phyloP scores from a whole-genome alignment of 2,329 filamentous ascomycete species.

The Ceratocystis diversiconidia region DNA sequence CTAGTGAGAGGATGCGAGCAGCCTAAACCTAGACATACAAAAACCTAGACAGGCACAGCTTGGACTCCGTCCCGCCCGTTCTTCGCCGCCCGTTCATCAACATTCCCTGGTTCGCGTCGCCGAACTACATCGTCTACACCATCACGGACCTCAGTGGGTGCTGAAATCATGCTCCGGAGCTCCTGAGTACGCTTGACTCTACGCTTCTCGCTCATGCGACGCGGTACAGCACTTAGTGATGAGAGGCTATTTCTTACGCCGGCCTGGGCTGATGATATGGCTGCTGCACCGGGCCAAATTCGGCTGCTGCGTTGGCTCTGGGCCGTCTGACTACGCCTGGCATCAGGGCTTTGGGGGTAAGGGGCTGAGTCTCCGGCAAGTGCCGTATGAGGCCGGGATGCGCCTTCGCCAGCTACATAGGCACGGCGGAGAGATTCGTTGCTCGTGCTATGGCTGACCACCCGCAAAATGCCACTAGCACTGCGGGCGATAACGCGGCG shows the following conservation, averaged over 20 bases:
- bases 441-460: constrained; percentile 41
- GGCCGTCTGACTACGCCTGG: constrained; percentile 17
- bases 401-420: constrained; percentile 16
- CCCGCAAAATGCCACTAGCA: constrained; percentile 44
- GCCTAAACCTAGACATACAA: background rate
- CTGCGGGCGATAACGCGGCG: constrained; percentile 45
- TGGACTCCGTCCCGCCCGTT: constrained; percentile 22
- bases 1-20: background rate
- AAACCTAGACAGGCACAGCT: background rate
- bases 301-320: constrained; percentile 12
- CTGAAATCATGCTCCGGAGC: constrained; percentile 46
- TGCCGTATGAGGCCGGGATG: constrained; percentile 26
- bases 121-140: constrained; percentile 44
- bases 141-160: constrained; percentile 43
- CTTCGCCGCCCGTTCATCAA: constrained; percentile 19
- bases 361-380: background rate
- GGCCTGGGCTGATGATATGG: constrained; percentile 13
- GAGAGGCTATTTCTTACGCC: constrained; percentile 15
- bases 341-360: background rate
- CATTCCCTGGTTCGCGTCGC: constrained; percentile 22
- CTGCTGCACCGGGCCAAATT: constrained; percentile 6
- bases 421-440: constrained; percentile 29
- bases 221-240: constrained; percentile 35
- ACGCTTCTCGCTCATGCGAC: constrained; percentile 42
- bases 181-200: constrained; percentile 45